Evolutionary conservation across 2,329 filamentous ascomycete species (phyloP), one percentile per base, ranked within the genome.

Genomic region (Pestalotiopsis sp.): DNA sequence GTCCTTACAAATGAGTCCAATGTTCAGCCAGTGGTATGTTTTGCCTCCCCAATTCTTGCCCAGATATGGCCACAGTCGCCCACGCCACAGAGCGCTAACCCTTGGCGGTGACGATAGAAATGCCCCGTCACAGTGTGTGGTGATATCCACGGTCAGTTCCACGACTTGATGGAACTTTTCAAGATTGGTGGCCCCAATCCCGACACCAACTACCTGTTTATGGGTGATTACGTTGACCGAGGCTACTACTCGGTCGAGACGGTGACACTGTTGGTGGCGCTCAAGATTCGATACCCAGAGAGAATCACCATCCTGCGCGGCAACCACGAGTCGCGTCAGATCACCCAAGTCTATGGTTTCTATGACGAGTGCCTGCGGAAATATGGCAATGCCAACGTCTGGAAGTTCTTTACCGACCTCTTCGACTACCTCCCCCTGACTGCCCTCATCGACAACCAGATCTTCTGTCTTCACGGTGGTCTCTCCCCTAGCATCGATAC

Each of bases 101-200:
- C 30, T 55, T 68, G 68, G 71, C 62, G 70, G 44, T 35, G 30
- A 35, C 73, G 68, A 66, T 74, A 94, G 92, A 98, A 98, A 95
- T 98, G 95, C 81, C 96, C 96, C 58, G 96, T 98, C 73, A 99
- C 96, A 67, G 96, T 99, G 70, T 98, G 96, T 81, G 96, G 96
- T 80, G 96, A 99, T 83, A 99, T 99, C 79, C 96, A 99, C 82
- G 96, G 96, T 73, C 96, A 99, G 83, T 98, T 98, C 81, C 95
- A 98, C 82, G 96, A 99, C 79, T 84, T 99, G 81, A 98, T 99
- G 94, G 96, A 99, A 84, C 89, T 99, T 66, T 99, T 99, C 88
- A 97, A 97, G 85, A 98, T 99, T 81, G 96, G 96, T 74, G 96
- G 96, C 66, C 94, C 94, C 69, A 98, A 97, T 79, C 96, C 96